Evolutionary conservation across 768 basidiomycete genomes (phyloP).

Genomic region (Phallus indusiatus): DNA sequence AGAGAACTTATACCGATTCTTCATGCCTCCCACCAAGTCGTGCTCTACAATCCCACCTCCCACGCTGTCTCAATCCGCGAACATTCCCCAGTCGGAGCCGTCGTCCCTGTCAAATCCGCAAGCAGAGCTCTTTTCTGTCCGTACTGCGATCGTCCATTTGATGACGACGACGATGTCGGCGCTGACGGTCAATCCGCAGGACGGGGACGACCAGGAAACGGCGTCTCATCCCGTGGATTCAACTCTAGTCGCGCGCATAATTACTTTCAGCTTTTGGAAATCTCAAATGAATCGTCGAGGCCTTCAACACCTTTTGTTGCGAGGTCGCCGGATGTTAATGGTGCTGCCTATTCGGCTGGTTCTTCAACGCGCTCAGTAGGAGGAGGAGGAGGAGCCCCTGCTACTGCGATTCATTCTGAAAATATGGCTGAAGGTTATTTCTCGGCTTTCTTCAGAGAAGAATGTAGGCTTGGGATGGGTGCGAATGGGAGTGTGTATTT

Average conservation of each 20-base stretch:
- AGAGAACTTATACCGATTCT: slow-evolving; percentile 42
- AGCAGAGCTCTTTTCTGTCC: slow-evolving; percentile 38
- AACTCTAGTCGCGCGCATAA: slow-evolving; percentile 43
- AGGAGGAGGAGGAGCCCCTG: too few relatives aligned
- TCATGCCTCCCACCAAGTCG: slow-evolving; percentile 77
- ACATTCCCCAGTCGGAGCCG: slow-evolving; percentile 8
- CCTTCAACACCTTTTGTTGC: slow-evolving; percentile 20
- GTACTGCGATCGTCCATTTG: slow-evolving; percentile 58
- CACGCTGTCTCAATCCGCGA: slow-evolving; percentile 66
- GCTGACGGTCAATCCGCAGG: slow-evolving; percentile 22
- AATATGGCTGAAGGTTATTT: slow-evolving; percentile 90
- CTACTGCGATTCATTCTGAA: slow-evolving; percentile 27
- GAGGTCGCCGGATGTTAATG: slow-evolving; percentile 4
- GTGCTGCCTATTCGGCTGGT: neutral
- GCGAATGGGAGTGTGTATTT: slow-evolving; percentile 87
- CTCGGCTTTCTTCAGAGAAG: slow-evolving; percentile 86
- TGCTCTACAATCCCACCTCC: slow-evolving; percentile 78
- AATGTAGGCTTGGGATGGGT: slow-evolving; percentile 85
- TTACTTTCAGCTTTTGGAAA: slow-evolving; percentile 71
- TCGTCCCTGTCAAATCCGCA: slow-evolving; percentile 11
- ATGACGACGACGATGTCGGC: slow-evolving; percentile 13
- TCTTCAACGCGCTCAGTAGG: too few relatives aligned
- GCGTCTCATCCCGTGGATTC: slow-evolving; percentile 5
- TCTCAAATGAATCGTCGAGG: slow-evolving; percentile 49
- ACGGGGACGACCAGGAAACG: slow-evolving; percentile 26